A percentile compares a stretch with the other conserved stretches of the same genome.
phyloP scores from a whole-genome alignment of 1,139 yeast species.

The Debaryomyces coudertii region DNA sequence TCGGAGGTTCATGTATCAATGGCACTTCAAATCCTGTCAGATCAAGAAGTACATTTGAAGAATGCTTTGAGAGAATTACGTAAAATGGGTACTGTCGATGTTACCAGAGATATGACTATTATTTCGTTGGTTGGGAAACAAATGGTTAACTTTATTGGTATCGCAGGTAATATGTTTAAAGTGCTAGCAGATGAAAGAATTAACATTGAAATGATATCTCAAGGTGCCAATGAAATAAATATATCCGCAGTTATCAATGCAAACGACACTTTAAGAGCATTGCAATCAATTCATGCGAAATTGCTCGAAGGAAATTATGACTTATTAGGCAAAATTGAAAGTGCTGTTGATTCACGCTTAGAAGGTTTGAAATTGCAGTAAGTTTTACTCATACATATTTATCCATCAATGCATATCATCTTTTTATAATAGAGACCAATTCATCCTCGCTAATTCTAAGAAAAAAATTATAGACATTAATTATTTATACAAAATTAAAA shows the following conservation, averaged over 20 bases:
- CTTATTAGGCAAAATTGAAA: conserved; percentile 31
- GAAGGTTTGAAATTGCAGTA: conserved; percentile 34
- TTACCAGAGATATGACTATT: conserved; percentile 85
- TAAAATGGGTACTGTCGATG: conserved; percentile 84
- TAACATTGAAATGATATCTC: conserved; percentile 96
- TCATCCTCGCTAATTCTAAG: not conserved
- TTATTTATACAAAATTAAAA: conserved; percentile 2
- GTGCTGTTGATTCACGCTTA: conserved; percentile 42
- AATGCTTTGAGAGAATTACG: conserved; percentile 77
- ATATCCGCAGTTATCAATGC: conserved; percentile 93
- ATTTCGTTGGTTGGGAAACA: conserved; percentile 94
- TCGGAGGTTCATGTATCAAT: conserved; percentile 97
- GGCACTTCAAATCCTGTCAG: conserved; percentile 83
- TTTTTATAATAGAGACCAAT: not conserved
- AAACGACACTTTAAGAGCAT: conserved; percentile 79
- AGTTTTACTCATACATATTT: not conserved
- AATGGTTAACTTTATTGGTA: conserved; percentile 95
- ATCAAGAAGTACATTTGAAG: conserved; percentile 60
- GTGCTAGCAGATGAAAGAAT: conserved; percentile 90
- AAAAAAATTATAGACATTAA: conserved; percentile 7
- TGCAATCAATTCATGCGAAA: conserved; percentile 80
- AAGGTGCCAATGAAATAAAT: conserved; percentile 97
- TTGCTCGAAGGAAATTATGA: conserved; percentile 54
- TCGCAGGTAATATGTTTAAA: conserved; percentile 96
- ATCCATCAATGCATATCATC: not conserved